Conservation (phyloP, 176 grass and related monocot genomes). For the Eleusine coracana region DNA sequence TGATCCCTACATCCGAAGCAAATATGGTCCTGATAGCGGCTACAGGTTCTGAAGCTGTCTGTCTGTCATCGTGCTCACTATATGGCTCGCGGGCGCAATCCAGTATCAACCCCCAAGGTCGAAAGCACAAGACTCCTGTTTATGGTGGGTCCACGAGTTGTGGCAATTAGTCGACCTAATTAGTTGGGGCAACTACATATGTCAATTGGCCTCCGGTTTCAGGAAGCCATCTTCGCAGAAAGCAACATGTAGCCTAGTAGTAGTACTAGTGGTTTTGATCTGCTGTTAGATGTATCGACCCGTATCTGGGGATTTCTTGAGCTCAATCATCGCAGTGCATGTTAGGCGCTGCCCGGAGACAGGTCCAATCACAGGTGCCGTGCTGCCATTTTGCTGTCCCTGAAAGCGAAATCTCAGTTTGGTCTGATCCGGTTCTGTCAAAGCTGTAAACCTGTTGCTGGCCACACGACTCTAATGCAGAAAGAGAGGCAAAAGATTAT, state of each 20-base stretch:
- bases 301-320: not conserved
- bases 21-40: constrained; percentile 63
- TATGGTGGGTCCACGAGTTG: constrained; percentile 27
- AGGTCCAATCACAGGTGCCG: not conserved
- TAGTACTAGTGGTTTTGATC: constrained; percentile 4
- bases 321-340: not conserved
- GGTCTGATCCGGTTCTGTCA: not conserved
- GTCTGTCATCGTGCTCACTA: not conserved
- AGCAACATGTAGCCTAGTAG: constrained; percentile 34
- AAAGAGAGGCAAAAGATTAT: not conserved
- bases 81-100: not conserved
- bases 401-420: constrained; percentile 25
- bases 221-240: constrained; percentile 27
- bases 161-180: constrained; percentile 10
- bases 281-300: constrained; percentile 1
- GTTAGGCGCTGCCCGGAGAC: not conserved
- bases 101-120: not conserved
- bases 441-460: constrained; percentile 3
- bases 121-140: constrained; percentile 28
- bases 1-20: constrained; percentile 80
- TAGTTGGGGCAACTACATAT: constrained; percentile 15
- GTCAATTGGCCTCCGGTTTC: constrained; percentile 22
- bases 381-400: constrained; percentile 9
- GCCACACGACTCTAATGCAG: not conserved
- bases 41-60: constrained; percentile 64